phyloP scores from a whole-genome alignment of 192 early-diverging fungal genomes.

The Funneliformis mosseae region DNA sequence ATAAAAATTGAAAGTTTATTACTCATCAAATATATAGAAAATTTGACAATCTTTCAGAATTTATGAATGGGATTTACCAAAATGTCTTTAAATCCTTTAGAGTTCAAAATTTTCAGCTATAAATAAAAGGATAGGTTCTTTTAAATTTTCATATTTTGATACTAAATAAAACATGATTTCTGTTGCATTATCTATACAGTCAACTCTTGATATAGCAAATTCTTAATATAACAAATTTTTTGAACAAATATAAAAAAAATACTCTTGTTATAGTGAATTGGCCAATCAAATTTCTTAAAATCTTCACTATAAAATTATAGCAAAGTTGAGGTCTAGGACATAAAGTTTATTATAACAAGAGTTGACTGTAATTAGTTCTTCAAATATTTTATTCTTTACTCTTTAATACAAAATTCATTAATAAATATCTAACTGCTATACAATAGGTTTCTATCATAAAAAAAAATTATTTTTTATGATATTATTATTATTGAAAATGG shows the following conservation, averaged over 20 bases:
- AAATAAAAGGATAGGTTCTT: not conserved
- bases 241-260: too few relatives aligned
- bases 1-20: too few relatives aligned
- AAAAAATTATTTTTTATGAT: not conserved
- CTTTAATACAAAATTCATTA: conserved; percentile 11
- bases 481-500: not conserved
- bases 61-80: not conserved
- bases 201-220: too few relatives aligned
- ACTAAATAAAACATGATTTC: conserved; percentile 5
- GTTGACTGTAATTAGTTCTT: too few relatives aligned
- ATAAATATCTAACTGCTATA: conserved; percentile 26
- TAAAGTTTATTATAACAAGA: too few relatives aligned
- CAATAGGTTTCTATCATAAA: conserved; percentile 7
- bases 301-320: too few relatives aligned
- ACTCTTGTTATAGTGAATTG: too few relatives aligned
- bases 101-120: conserved; percentile 4
- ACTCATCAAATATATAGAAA: too few relatives aligned
- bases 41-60: too few relatives aligned
- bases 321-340: too few relatives aligned
- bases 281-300: too few relatives aligned
- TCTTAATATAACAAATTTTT: too few relatives aligned
- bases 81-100: conserved; percentile 16
- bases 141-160: conserved; percentile 15
- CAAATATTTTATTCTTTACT: conserved; percentile 16
- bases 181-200: conserved; percentile 18